phyloP scores from a whole-genome alignment of 352 stramenopile species.

The Pythium folliculosum region DNA sequence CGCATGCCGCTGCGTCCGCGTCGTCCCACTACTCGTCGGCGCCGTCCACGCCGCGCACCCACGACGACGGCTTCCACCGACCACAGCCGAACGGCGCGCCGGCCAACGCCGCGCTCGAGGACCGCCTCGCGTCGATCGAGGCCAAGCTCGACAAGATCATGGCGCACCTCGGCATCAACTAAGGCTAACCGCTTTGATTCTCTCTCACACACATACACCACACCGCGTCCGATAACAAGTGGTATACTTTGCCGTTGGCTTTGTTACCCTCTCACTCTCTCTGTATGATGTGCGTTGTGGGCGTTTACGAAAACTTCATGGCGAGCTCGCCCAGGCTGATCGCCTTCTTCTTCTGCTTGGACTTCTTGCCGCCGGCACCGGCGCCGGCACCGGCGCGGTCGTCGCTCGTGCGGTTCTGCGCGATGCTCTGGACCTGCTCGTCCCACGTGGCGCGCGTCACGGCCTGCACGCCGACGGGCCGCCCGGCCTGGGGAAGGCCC shows the following conservation, averaged over 20 bases:
- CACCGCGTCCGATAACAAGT: too few relatives aligned
- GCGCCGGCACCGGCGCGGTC: constrained; percentile 12
- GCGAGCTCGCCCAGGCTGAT: constrained; percentile 81
- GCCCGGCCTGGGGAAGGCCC: constrained; percentile 56
- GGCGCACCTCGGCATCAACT: constrained; percentile 66
- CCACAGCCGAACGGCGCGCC: constrained; percentile 4
- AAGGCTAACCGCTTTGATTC: too few relatives aligned
- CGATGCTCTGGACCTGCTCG: constrained; percentile 73
- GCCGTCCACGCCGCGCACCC: constrained; percentile 51
- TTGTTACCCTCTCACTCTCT: constrained; percentile 3
- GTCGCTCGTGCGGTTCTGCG: constrained; percentile 45
- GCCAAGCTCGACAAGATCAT: constrained; percentile 91
- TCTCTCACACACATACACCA: too few relatives aligned
- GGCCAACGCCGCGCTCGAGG: constrained; percentile 38
- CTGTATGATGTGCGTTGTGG: too few relatives aligned
- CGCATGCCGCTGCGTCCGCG: background rate
- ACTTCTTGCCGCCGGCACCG: constrained; percentile 38
- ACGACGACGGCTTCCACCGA: constrained; percentile 23
- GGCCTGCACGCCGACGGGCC: constrained; percentile 63
- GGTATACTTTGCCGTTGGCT: background rate
- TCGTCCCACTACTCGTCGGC: constrained; percentile 43
- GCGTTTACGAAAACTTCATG: constrained; percentile 77
- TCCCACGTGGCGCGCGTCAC: constrained; percentile 85
- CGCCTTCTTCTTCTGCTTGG: constrained; percentile 89
- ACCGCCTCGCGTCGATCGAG: constrained; percentile 76